Evolutionary conservation across 192 early-diverging fungal genomes (phyloP), one percentile per base, ranked within the genome.

Genomic region (Coemansia sp.): DNA sequence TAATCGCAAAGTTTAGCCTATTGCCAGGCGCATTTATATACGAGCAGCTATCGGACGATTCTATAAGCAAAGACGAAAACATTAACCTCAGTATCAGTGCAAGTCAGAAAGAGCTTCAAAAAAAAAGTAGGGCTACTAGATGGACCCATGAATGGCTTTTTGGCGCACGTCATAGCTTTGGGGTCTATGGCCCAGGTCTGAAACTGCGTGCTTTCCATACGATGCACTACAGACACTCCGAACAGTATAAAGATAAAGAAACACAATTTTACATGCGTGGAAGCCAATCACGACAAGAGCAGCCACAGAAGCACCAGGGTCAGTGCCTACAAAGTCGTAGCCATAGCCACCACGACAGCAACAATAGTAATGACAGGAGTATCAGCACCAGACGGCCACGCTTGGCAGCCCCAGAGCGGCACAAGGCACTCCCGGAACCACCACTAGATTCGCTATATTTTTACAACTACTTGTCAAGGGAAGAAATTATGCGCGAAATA

Each of bases 401-500:
- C 8, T 43, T 78, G 15, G 61, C 61, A 7, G 76, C 71, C 23
- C 76, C 76, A 63, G 30, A 60, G 8, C 0, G 21, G 2, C 61
- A 66, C 23, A 69, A 58, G 64, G 67, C 67, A 23, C 67, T 73
- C 23, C 76, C 70, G 0, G 67, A 79, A 23, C 76, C 76, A n/a
- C 35, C 25, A 43, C 15, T 79, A 31, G 76, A 79, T 20, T 52
- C 62, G 21, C 59, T 77, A 52, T 73, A 70, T 34, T 79, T 79
- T 58, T 77, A 77, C 58, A 62, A 72, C 39, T 31, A 61, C 3
- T 40, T 56, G 0, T 58, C 71, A 18, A 33, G 67, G 10, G 66
- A 72, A 13, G 86, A 86, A 60, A 71, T 92, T 2, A 51, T 92
- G 46, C 81, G 85, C 18, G 82, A 84, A 28, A 71, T 88, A 26